Evolutionary conservation across 2,329 filamentous ascomycete genomes (phyloP).

Genomic region (Biscogniauxia sp.): DNA sequence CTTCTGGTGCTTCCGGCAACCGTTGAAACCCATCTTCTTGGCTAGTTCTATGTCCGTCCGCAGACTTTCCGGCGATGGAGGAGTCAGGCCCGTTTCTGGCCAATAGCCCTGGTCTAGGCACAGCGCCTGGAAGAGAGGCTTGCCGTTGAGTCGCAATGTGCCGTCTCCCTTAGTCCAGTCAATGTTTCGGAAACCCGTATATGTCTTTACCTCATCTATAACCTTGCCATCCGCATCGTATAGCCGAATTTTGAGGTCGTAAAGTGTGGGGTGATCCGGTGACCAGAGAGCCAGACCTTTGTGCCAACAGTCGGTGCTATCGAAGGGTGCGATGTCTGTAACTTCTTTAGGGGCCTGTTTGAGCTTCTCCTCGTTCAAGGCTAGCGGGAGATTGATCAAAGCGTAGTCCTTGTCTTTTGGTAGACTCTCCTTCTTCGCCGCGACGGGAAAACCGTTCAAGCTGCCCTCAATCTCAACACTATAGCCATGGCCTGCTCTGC

Average conservation of each 20-base stretch:
- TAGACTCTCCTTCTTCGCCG: slow-evolving; percentile 42
- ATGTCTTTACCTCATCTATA: slow-evolving; percentile 58
- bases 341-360: slow-evolving; percentile 38
- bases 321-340: slow-evolving; percentile 33
- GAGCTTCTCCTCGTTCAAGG: slow-evolving; percentile 42
- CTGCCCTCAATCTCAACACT: slow-evolving; percentile 53
- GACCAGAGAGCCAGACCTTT: slow-evolving; percentile 62
- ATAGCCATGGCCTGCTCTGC: slow-evolving; percentile 45
- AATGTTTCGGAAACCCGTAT: slow-evolving; percentile 59
- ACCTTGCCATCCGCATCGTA: slow-evolving; percentile 39
- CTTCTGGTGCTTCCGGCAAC: slow-evolving; percentile 64
- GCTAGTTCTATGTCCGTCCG: slow-evolving; percentile 52
- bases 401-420: slow-evolving; percentile 49
- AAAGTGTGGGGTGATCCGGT: slow-evolving; percentile 55
- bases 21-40: slow-evolving; percentile 63
- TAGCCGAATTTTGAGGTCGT: slow-evolving; percentile 53
- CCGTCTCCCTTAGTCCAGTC: slow-evolving; percentile 58
- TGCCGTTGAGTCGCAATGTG: slow-evolving; percentile 57
- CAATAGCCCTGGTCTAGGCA: slow-evolving; percentile 64
- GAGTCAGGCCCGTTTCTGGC: slow-evolving; percentile 59
- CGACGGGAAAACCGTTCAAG: slow-evolving; percentile 47
- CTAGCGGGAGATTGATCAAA: slow-evolving; percentile 46
- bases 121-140: slow-evolving; percentile 59
- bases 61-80: slow-evolving; percentile 46
- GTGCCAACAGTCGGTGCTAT: slow-evolving; percentile 43